Evolutionary conservation across 345 rosid species (phyloP), one percentile per base, ranked within the genome.

Genomic region (Cardamine resedifolia): DNA sequence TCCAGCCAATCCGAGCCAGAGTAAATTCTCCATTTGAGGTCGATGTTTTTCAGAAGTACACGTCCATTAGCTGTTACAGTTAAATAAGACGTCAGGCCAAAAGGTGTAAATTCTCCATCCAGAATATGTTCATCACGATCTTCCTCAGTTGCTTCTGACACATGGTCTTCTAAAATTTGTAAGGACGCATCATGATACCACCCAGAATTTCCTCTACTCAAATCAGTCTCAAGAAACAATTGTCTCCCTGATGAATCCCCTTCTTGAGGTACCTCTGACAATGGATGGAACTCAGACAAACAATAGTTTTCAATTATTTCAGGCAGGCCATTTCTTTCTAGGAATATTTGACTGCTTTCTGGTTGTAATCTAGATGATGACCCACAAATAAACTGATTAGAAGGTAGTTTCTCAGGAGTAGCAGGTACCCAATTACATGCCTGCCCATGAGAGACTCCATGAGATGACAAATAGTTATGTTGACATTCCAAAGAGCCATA

Each of bases 221-320:
- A 61, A 73, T 84, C 85, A 68, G 64, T 81, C 71, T 76, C 84
- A 45, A 30, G 57, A 79, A 58, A 68, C 70, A 64, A 27, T 26
- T 80, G 79, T 71, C 73, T 74, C 75, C 69, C 68, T 2, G 84
- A 75, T 7, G 78, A 70, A 58, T 80, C 81, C 70, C 73, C 73
- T 70, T 82, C 92, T 16, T 60, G 39, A 36, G 94, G 73, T 67
- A 87, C 73, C 77, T 81, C 91, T 63, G 98, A 80, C 41, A 77
- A 76, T 38, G 92, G 71, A 64, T 74, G 59, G 41, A 83, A 83
- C 56, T 89, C 88, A 50, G 96, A 74, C 59, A 85, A 48, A 79
- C 88, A 91, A 79, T 91, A 89, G 77, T 91, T 78, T 79, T 95
- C 99, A 64, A 95, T 87, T 63, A 89, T 57, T 78, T 95, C 96